These are phyloP conservation scores for Amanita pallidorosea DNA, from an alignment of 768 basidiomycete species.

Conservation along the genomic window DNA sequence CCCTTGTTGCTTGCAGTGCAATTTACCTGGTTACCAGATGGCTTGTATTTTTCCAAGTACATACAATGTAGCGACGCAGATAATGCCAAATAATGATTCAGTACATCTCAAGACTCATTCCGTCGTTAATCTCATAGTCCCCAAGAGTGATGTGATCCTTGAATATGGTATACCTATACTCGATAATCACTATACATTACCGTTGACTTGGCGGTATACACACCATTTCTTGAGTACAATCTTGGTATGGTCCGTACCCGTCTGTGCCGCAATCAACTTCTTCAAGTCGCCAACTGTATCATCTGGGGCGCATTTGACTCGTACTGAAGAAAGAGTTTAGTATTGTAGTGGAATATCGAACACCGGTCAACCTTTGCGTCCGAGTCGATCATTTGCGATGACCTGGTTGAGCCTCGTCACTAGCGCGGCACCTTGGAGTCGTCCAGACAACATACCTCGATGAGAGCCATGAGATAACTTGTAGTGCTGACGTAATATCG, in stretches of 20 bases:
- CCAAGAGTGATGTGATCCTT: slow-evolving; percentile 91
- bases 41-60: not conserved
- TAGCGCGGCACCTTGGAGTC: not conserved
- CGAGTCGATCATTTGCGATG: slow-evolving; percentile 9
- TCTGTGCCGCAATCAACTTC: slow-evolving; percentile 94
- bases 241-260: slow-evolving; percentile 76
- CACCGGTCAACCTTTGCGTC: slow-evolving; percentile 7
- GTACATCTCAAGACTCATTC: slow-evolving; percentile 92
- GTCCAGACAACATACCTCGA: slow-evolving; percentile 1
- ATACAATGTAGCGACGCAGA: not conserved
- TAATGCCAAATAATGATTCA: slow-evolving; percentile 20
- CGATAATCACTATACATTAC: not conserved
- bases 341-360: not conserved
- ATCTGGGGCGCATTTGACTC: slow-evolving; percentile 89
- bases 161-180: slow-evolving; percentile 78
- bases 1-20: not conserved
- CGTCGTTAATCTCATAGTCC: slow-evolving; percentile 92
- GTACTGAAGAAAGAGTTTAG: slow-evolving; percentile 41
- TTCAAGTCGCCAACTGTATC: slow-evolving; percentile 98
- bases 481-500: not conserved
- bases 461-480: slow-evolving; percentile 4
- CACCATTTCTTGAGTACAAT: slow-evolving; percentile 97
- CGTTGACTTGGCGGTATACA: slow-evolving; percentile 13
- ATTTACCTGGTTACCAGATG: not conserved
- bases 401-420: slow-evolving; percentile 2